phyloP scores from a whole-genome alignment of 2,329 filamentous ascomycete species.

The Pyrenochaeta sp. region DNA sequence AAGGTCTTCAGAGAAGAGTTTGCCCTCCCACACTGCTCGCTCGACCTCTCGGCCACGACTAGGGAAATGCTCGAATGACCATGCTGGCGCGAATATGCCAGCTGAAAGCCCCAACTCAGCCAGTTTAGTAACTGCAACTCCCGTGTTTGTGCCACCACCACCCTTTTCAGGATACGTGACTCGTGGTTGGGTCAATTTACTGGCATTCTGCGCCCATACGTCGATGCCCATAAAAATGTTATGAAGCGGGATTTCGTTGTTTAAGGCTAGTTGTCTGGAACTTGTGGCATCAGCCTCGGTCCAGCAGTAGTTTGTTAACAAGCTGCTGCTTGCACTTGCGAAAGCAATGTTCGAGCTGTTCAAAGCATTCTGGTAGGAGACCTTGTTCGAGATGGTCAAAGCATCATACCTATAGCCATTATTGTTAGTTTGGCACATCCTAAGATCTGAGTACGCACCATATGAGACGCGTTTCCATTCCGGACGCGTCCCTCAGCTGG shows the following conservation, averaged over 20 bases:
- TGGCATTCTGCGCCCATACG: conserved; percentile 56
- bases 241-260: conserved; percentile 29
- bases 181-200: conserved; percentile 37
- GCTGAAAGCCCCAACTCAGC: conserved; percentile 47
- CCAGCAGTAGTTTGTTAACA: conserved; percentile 60
- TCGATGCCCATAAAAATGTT: conserved; percentile 56
- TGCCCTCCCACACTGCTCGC: conserved; percentile 48
- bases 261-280: conserved; percentile 35
- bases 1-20: conserved; percentile 30
- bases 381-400: conserved; percentile 52
- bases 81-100: conserved; percentile 57
- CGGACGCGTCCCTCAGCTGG: conserved; percentile 46
- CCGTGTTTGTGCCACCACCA: conserved; percentile 55
- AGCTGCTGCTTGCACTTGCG: conserved; percentile 46
- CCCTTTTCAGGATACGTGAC: conserved; percentile 49
- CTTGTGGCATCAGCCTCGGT: conserved; percentile 34
- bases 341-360: conserved; percentile 51
- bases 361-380: conserved; percentile 57
- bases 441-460: conserved; percentile 45
- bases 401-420: conserved; percentile 55
- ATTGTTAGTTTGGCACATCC: neutral
- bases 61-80: conserved; percentile 57
- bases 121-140: conserved; percentile 50
- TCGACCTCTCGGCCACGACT: conserved; percentile 37
- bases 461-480: conserved; percentile 43